Evolutionary conservation across 2,329 filamentous ascomycete species (phyloP).

Genomic region (Albophoma yamanashiensis): DNA sequence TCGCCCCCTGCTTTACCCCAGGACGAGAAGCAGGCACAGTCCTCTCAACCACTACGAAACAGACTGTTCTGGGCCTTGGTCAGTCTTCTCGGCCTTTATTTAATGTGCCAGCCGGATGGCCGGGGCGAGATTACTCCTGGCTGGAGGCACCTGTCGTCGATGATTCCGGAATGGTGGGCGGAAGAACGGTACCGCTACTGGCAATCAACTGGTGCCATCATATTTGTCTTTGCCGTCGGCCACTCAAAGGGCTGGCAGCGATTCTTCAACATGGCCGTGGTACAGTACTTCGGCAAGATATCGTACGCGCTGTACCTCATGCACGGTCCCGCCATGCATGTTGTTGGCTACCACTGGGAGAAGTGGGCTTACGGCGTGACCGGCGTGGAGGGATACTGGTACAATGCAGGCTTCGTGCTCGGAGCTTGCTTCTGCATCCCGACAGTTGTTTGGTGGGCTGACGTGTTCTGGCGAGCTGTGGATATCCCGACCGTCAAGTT

Average conservation of each 20-base stretch:
- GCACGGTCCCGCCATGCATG: slow-evolving; percentile 46
- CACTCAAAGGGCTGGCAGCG: slow-evolving; percentile 35
- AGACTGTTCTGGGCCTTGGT: slow-evolving; percentile 26
- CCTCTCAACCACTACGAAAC: slow-evolving; percentile 4
- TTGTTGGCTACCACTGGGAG: slow-evolving; percentile 40
- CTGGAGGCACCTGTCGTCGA: slow-evolving; percentile 34
- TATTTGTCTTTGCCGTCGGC: slow-evolving; percentile 40
- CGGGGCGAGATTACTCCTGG: slow-evolving; percentile 38
- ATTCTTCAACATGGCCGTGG: slow-evolving; percentile 35
- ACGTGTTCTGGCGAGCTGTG: slow-evolving; percentile 44
- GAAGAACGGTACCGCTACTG: slow-evolving; percentile 44
- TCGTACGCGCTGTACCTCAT: slow-evolving; percentile 52
- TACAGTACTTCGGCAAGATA: slow-evolving; percentile 50
- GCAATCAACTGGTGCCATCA: slow-evolving; percentile 40
- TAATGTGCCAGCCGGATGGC: slow-evolving; percentile 29
- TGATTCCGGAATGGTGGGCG: slow-evolving; percentile 38
- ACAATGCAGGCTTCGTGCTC: slow-evolving; percentile 35
- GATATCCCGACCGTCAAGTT: slow-evolving; percentile 46
- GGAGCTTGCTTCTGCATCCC: slow-evolving; percentile 38
- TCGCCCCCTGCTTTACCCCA: slow-evolving; percentile 14
- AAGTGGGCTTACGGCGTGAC: slow-evolving; percentile 35
- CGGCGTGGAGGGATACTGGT: slow-evolving; percentile 33
- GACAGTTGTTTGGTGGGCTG: slow-evolving; percentile 40
- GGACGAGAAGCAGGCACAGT: slow-evolving; percentile 7
- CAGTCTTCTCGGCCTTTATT: slow-evolving; percentile 40